phyloP scores from a whole-genome alignment of 2,329 filamentous ascomycete genomes.

The Cercospora brassicicola region DNA sequence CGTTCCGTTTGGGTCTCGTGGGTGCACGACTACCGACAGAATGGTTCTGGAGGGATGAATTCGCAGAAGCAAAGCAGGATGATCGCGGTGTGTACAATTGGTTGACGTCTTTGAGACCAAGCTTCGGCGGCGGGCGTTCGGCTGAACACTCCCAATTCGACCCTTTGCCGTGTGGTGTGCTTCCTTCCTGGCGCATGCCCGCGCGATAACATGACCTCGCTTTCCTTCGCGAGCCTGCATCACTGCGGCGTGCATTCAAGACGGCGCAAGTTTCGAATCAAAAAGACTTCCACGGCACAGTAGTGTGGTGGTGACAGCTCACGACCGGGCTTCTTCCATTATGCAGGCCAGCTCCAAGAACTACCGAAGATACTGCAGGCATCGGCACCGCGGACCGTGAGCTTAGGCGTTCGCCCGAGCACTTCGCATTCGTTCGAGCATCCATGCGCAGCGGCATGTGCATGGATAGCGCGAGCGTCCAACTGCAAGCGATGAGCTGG shows the following conservation, averaged over 20 bases:
- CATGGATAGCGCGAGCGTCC: neutral
- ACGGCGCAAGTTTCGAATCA: neutral
- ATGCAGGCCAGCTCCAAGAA: neutral
- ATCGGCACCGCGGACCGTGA: conserved; percentile 7
- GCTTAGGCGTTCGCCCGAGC: neutral
- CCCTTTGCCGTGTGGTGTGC: neutral
- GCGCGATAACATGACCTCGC: neutral
- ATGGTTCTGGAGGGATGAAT: neutral
- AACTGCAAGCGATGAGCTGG: neutral
- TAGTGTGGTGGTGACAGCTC: neutral
- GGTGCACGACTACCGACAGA: conserved; percentile 5
- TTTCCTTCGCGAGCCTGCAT: neutral
- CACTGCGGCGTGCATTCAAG: neutral
- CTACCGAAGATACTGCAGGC: neutral
- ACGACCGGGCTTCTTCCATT: neutral
- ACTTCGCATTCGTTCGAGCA: conserved; percentile 2
- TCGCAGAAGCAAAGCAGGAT: neutral
- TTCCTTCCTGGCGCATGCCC: neutral
- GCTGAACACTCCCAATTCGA: neutral
- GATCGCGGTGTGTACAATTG: conserved; percentile 2
- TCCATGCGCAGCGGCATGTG: neutral
- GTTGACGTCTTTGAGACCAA: neutral
- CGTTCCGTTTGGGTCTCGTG: neutral
- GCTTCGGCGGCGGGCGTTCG: neutral
- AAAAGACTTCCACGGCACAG: neutral